Base-by-base conservation (phyloP, 106 monocot genomes). In the Dendrobium officinale region DNA sequence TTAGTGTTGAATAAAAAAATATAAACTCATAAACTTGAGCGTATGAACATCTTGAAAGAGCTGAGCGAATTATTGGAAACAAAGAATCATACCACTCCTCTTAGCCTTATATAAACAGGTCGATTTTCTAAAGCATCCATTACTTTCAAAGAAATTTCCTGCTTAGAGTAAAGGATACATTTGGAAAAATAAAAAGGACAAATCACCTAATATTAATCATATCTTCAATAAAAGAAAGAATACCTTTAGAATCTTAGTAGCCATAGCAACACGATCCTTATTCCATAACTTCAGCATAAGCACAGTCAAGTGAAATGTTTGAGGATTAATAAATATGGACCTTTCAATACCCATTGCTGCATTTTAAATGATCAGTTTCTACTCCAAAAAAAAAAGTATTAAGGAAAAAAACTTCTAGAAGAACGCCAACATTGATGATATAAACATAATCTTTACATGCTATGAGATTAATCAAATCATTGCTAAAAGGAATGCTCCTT, bases 221-320 rank as follows among this genome's bases (percentile, higher is more conserved):
- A 11, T 77, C 11, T 66, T n/a, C 44, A 45, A 17, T 48, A 33
- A 41, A 59, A 58, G 83, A 43, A 42, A 20, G 10, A 5, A 73
- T 81, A 95, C 98, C 92, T 99, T 89, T 47, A 99, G 84, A 78
- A 95, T 86, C 49, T 92, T 84, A 75, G 98, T 78, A 84, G 98
- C 98, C 67, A 61, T 77, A 77, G 89, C 84, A 84, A 99, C 79
- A 43, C 89, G 95, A 15, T 95, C 93, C 67, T 89, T 89, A 42
- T 99, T 95, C 91, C 95, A 95, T 68, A 99, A 77, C 77, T 95
- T 99, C 80, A 99, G 83, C 98, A 99, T 95, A 42, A 99, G 89
- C 49, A 99, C 95, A 85, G 98, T 99, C 73, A 95, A 90, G 81
- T 99, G 98, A 87, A 99, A 93, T 77, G 94, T 92, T 81, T 82